Percentiles rank a stretch among this genome's conserved stretches.
Evolutionary conservation across 2,329 filamentous ascomycete genomes (phyloP).

Genomic region (Hypoxylon sp.): DNA sequence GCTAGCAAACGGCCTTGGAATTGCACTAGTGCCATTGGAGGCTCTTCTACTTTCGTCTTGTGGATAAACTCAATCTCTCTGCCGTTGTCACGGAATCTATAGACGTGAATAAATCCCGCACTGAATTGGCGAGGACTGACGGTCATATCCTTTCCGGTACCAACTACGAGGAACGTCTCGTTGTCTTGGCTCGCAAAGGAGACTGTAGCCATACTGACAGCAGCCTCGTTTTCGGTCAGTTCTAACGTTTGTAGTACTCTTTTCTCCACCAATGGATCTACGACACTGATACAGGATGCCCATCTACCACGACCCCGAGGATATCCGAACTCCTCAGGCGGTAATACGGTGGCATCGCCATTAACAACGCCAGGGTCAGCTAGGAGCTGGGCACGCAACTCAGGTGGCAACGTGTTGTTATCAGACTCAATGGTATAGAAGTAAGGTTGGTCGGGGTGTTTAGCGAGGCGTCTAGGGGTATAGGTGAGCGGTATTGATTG

Average conservation of each 20-base stretch:
- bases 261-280: conserved; percentile 86
- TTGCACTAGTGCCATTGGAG: conserved; percentile 87
- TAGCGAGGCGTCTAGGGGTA: conserved; percentile 88
- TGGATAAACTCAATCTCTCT: conserved; percentile 93
- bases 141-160: conserved; percentile 91
- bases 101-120: conserved; percentile 91
- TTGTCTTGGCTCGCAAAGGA: conserved; percentile 90
- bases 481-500: conserved; percentile 89
- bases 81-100: conserved; percentile 90
- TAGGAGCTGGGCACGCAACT: conserved; percentile 81
- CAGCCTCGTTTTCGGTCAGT: conserved; percentile 90
- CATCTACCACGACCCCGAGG: conserved; percentile 87
- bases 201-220: conserved; percentile 86
- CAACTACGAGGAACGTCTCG: conserved; percentile 92
- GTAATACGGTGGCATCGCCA: conserved; percentile 78
- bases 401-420: conserved; percentile 87
- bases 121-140: conserved; percentile 81
- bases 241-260: conserved; percentile 83
- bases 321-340: conserved; percentile 89
- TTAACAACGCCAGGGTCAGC: conserved; percentile 79
- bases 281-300: conserved; percentile 94
- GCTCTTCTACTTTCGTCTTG: conserved; percentile 92
- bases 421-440: conserved; percentile 97
- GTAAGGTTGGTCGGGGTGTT: conserved; percentile 87
- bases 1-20: conserved; percentile 93